Base-by-base conservation (phyloP, 2,329 filamentous ascomycete genomes). In the Epichloe uncinata region DNA sequence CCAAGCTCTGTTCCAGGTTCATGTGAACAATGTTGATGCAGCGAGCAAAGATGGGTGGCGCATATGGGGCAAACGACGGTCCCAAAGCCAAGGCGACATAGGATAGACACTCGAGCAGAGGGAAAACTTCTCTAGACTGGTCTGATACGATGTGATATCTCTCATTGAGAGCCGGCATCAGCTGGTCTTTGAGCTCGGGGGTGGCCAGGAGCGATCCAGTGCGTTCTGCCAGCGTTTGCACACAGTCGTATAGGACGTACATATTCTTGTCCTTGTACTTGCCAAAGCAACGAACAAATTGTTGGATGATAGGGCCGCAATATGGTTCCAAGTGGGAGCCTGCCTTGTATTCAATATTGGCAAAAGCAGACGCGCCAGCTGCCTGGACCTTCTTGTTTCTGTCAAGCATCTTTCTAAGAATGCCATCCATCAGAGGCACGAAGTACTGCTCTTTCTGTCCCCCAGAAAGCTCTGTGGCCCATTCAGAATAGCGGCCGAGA, bases 201-300 rank as follows among this genome's bases (percentile, higher is more conserved):
- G 81, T 76, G n/a, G 88, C 85, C 56, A 98, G 74, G 35, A 85
- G 81, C 6, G 84, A 81, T 11, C 88, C 89, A 49, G 97, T 85
- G 61, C 88, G 85, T 66, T 98, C 93, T 3, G 93, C 93, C 51
- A 98, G 73, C 0, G 93, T 98, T 70, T 98, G 93, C 35, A 98
- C 87, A 66, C 93, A 97, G 69, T 98, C 93, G 70, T 98, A 98
- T 35, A 98, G 79, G 49, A 97, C 94, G 71, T 94, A 96, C 81
- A 97, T 96, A 71, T 98, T 98, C 61, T 88, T 84, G 67, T 97
- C 91, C 75, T 98, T 97, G 79, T 97, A 98, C 68, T 86, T 89
- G 48, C 75, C 78, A 68, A 98, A 98, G 67, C 93, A 98, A 53
- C 78, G 75, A 48, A 96, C 89, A 61, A 91, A 97, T 64, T 97